Conservation (phyloP, 2,329 filamentous ascomycete species). For the Coniochaeta sp. region DNA sequence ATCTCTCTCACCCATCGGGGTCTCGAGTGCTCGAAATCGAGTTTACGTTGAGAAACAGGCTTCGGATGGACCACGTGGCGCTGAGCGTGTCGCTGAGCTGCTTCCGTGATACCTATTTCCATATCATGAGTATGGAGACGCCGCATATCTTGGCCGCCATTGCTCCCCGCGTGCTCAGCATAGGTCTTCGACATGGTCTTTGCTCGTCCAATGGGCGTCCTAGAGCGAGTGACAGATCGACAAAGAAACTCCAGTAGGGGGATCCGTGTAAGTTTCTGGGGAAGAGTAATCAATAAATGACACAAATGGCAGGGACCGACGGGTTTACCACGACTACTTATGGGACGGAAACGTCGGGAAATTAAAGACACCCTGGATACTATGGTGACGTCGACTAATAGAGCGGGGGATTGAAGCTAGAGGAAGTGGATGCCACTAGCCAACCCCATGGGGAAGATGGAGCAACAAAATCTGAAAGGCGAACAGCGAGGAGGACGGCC, state of each 20-base stretch:
- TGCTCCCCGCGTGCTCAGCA: neutral
- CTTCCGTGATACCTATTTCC: constrained; percentile 47
- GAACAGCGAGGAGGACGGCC: too few species aligned
- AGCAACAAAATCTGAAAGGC: too few species aligned
- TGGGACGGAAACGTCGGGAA: neutral
- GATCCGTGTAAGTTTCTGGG: neutral
- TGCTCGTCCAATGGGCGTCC: neutral
- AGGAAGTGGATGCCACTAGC: neutral
- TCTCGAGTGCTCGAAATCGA: constrained; percentile 45
- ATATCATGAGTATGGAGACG: constrained; percentile 14
- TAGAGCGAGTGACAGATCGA: neutral
- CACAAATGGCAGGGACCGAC: neutral
- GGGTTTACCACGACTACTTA: neutral
- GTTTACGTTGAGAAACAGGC: constrained; percentile 43
- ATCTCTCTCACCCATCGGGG: constrained; percentile 48
- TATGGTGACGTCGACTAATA: neutral
- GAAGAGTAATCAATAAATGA: neutral
- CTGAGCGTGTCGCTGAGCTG: constrained; percentile 39
- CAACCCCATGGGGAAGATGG: neutral
- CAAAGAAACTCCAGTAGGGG: too few species aligned
- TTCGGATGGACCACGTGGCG: constrained; percentile 41
- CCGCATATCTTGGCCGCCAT: neutral
- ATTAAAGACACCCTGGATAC: too few species aligned
- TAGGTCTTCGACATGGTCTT: neutral
- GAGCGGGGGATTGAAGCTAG: neutral